These are phyloP conservation scores for Echites panduratus DNA, from an alignment of 257 asterid genomes.

Conservation along the genomic window DNA sequence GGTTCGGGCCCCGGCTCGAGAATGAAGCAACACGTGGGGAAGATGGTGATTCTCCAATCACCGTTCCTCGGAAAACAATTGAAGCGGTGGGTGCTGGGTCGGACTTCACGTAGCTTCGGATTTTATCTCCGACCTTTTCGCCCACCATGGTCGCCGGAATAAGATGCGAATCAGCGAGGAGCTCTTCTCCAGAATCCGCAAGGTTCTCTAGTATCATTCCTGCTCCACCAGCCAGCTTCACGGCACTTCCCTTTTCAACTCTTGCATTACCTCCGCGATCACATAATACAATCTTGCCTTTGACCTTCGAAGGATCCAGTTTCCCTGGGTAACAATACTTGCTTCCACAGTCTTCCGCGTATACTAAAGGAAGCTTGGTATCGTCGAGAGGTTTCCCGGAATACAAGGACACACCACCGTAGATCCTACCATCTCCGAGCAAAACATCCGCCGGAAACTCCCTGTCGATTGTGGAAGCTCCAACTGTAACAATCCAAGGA, in stretches of 20 bases:
- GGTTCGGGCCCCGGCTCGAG: conserved; percentile 93
- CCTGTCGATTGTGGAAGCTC: conserved; percentile 88
- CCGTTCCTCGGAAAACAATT: conserved; percentile 63
- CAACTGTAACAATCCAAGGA: conserved; percentile 95
- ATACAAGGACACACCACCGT: conserved; percentile 76
- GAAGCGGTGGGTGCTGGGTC: conserved; percentile 75
- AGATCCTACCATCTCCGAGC: conserved; percentile 63
- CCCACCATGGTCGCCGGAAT: conserved; percentile 92
- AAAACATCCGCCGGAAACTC: conserved; percentile 86
- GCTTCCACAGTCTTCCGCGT: conserved; percentile 75
- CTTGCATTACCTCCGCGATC: conserved; percentile 95
- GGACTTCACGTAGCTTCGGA: conserved; percentile 49
- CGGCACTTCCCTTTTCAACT: conserved; percentile 83
- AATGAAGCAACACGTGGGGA: conserved; percentile 89
- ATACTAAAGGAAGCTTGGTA: conserved; percentile 45
- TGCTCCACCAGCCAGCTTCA: conserved; percentile 80
- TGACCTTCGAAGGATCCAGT: conserved; percentile 50
- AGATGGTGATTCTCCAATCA: conserved; percentile 55
- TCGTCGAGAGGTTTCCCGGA: conserved; percentile 44
- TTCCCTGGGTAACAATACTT: conserved; percentile 63
- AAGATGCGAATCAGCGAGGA: conserved; percentile 84
- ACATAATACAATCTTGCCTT: conserved; percentile 81
- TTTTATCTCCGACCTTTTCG: conserved; percentile 58
- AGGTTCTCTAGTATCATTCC: conserved; percentile 79
- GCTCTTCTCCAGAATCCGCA: conserved; percentile 85